Base-by-base conservation (phyloP, 768 basidiomycete genomes). In the Rhizopogon sp. region DNA sequence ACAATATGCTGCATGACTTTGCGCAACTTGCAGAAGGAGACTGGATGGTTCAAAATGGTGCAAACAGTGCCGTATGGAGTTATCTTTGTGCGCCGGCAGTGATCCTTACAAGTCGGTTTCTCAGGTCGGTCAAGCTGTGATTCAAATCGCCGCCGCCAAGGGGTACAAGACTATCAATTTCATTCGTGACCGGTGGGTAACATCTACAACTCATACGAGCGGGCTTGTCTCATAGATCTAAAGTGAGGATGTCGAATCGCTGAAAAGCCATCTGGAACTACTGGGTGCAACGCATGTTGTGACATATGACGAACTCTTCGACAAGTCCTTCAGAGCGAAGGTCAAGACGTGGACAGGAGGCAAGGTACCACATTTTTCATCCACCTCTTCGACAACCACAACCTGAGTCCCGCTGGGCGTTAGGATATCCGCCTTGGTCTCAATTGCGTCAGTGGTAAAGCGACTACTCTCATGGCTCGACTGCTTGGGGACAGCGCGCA, bases 31-130 rank as follows among this genome's bases (percentile, higher is more conserved):
- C 80, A 50, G 74, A 77, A 46, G 90, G 86, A 3, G 88, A 90
- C 45, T 93, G 86, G 86, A 76, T 95, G 14, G 66, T 94, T 10
- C 92, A 94, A 68, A 94, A 93, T 58, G 92, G 90, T 28, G 85
- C 84, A 17, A 94, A 94, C 61, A 88, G 88, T 60, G 87, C 88
- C 17, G 91, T 90, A 55, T 46, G 84, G 70, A 14, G 50, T 22
- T 52, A 10, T n/a, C 9, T 35, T 44, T 9, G 35, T 50, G n/a
- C 13, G 10, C 46, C 43, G 7, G 11, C 17, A 40, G 40, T 9
- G 14, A 37, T 14, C 35, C 46, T 29, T 62, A 52, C 43, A 51
- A 41, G 49, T 58, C 7, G 13, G 37, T 53, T 25, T 43, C 52
- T 16, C 53, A 88, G 86, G 87, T 89, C 13, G 92, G 92, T 11